These are phyloP conservation scores for Zostera marina DNA, from an alignment of 116 monocot genomes.

Conservation along the genomic window DNA sequence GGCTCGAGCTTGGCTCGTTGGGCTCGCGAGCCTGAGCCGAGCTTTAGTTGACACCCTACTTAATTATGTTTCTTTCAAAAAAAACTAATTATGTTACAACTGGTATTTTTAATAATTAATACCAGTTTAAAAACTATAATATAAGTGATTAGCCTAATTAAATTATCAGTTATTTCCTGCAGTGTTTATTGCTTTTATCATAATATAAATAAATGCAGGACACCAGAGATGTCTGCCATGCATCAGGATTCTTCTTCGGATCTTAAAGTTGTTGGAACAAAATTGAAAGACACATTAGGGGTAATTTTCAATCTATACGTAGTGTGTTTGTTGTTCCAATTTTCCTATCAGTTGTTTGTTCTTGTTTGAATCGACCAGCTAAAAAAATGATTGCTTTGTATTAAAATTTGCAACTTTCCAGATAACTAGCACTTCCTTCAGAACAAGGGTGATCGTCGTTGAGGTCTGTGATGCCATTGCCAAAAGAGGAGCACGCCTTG, in stretches of 20 bases:
- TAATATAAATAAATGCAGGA: conserved; percentile 8
- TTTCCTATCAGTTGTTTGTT: not conserved
- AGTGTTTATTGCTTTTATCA: no score
- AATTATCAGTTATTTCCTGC: no score
- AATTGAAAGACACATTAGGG: conserved; percentile 18
- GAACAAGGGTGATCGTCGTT: conserved; percentile 48
- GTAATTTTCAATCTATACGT: conserved; percentile 1
- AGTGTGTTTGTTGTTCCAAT: not conserved
- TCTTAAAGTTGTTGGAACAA: conserved; percentile 15
- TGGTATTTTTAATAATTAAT: no score
- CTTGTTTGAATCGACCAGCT: not conserved
- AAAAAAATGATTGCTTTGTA: no score
- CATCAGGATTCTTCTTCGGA: conserved; percentile 22
- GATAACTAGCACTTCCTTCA: conserved; percentile 37
- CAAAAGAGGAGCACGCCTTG: conserved; percentile 52
- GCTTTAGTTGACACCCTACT: no score
- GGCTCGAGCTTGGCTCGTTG: no score
- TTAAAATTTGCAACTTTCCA: conserved; percentile 9
- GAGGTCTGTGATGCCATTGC: conserved; percentile 72
- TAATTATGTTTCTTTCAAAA: no score
- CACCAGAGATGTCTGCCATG: conserved; percentile 26
- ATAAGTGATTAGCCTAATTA: no score
- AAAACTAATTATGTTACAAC: no score
- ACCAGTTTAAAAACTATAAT: no score
- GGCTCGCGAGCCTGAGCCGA: no score